Conservation (phyloP, 805 yeast species). For the Sungouiozyma intestinalis region DNA sequence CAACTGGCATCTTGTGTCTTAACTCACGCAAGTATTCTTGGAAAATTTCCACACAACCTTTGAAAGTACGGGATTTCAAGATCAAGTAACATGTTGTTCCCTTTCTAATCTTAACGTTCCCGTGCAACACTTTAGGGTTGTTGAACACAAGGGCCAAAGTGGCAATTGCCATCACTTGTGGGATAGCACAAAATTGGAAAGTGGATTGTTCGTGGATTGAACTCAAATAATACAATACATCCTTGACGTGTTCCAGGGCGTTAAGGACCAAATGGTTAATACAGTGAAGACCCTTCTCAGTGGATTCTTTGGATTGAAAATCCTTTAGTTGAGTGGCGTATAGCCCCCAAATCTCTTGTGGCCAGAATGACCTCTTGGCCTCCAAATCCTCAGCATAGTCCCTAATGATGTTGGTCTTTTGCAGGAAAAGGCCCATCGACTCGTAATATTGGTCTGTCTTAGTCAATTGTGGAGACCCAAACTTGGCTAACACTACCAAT, state of each 20-base stretch:
- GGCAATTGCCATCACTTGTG: constrained; percentile 98
- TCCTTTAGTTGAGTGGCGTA: constrained; percentile 57
- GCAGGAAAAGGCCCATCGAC: constrained; percentile 91
- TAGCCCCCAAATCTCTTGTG: constrained; percentile 83
- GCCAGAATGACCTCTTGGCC: constrained; percentile 95
- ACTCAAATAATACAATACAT: constrained; percentile 65
- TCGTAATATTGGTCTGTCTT: constrained; percentile 49
- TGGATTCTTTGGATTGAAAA: constrained; percentile 41
- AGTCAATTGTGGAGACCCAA: constrained; percentile 44
- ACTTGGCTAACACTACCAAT: constrained; percentile 64
- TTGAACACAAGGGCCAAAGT: constrained; percentile 78
- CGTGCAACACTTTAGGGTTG: constrained; percentile 60
- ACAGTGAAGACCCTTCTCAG: constrained; percentile 56
- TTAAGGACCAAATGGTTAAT: constrained; percentile 71
- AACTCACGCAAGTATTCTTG: constrained; percentile 61
- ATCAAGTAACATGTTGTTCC: constrained; percentile 77
- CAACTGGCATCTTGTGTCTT: constrained; percentile 66
- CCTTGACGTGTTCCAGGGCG: constrained; percentile 67
- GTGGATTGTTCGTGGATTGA: constrained; percentile 69
- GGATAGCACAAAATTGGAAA: constrained; percentile 91
- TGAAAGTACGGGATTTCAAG: constrained; percentile 59
- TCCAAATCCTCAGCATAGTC: constrained; percentile 86
- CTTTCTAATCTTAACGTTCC: constrained; percentile 79
- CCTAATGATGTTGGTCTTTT: constrained; percentile 91
- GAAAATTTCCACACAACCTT: constrained; percentile 69